Evolutionary conservation across 1,139 yeast genomes (phyloP), one percentile per base, ranked within the genome.

Genomic region (Sporopachydermia cereana): DNA sequence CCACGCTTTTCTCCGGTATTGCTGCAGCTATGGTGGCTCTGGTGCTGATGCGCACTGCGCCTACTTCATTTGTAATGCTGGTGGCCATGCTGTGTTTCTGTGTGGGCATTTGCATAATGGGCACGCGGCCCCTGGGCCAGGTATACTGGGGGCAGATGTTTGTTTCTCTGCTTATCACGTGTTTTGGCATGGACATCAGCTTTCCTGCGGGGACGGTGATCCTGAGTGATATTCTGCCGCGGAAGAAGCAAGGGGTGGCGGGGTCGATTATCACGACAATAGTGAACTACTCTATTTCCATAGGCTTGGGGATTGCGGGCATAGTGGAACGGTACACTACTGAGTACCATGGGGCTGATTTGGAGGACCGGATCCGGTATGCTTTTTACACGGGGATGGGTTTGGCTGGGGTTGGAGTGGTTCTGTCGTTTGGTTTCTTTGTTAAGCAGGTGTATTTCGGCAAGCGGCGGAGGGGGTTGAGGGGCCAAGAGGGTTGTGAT

Each of bases 291-390:
- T 72, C 83, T 14, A 75, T 79, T 42, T 71, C 84, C 0, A 60
- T 79, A 24, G 83, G 83, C 1, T 67, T 79, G 42, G 84, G 84
- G 1, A 59, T 79, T 43, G 80, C 84, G 2, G 82, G 82, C 2
- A 72, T 80, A 0, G 79, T 75, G n/a, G 76, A 74, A 51, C 57
- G 57, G 42, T 73, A 74, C 51, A 60, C 30, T 27, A 27, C 67
- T 2, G 66, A 67, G 2, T 55, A 55, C 43, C 57, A 61, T 29
- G 61, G 59, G 36, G 59, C 58, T 1, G 51, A 59, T 1, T 47
- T 55, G 4, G 46, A 60, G 36, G 61, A 59, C 2, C 77, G 77
- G 0, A 65, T 69, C 47, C 58, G 74, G 46, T 63, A 62, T 42
- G 76, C 77, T 0, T 63, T 66, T 48, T 67, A 68, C 48, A 64